Conservation (phyloP, 495 filamentous ascomycete genomes). For the Penicillium cataractarum region DNA sequence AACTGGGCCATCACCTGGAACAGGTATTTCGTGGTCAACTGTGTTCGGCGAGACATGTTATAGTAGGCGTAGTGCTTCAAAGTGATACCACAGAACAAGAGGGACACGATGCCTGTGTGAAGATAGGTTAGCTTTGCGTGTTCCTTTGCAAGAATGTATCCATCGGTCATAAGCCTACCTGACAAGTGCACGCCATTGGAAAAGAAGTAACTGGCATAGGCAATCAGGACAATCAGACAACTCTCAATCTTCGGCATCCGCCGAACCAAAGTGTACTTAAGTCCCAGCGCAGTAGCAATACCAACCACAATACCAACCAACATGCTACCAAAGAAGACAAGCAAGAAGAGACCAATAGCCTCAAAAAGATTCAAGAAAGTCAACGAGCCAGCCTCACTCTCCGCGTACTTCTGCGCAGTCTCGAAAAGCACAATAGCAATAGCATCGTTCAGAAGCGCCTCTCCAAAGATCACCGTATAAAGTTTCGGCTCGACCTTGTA, state of each 20-base stretch:
- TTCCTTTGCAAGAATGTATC: background rate
- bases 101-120: conserved; percentile 85
- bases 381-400: conserved; percentile 62
- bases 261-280: conserved; percentile 92
- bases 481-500: conserved; percentile 99
- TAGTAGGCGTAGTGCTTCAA: conserved; percentile 99
- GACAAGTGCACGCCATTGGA: conserved; percentile 93
- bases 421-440: conserved; percentile 98
- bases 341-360: conserved; percentile 90
- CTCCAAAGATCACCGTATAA: conserved; percentile 97
- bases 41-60: conserved; percentile 98
- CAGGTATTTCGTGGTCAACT: conserved; percentile 96
- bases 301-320: conserved; percentile 85
- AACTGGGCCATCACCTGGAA: conserved; percentile 94
- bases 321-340: conserved; percentile 94
- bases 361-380: conserved; percentile 80
- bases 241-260: conserved; percentile 96
- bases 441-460: conserved; percentile 97
- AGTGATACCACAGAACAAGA: conserved; percentile 97
- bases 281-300: conserved; percentile 78
- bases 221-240: conserved; percentile 88
- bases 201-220: conserved; percentile 96
- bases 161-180: conserved; percentile 59
- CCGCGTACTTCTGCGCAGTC: conserved; percentile 84
- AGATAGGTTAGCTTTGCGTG: conserved; percentile 4